Base-by-base conservation (phyloP, 2,329 filamentous ascomycete genomes). In the Epichloe bromicola region DNA sequence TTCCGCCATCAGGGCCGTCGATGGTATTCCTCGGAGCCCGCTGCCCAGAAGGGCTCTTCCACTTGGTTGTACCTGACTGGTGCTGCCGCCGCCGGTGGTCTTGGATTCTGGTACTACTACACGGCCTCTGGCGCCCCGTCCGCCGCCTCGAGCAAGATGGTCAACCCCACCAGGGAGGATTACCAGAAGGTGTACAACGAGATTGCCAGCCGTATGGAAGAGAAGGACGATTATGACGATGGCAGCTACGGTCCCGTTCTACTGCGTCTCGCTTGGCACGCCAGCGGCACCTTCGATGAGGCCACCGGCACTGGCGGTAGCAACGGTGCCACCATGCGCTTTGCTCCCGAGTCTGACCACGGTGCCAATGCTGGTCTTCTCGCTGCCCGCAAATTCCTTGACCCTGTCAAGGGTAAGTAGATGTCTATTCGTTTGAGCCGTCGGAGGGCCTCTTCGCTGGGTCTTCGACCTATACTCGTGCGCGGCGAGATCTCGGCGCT, bases 321-420 rank as follows among this genome's bases (percentile, higher is more conserved):
- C 76, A 95, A 97, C 69, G 91, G 93, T 58, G 91, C 91, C 52
- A 96, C 90, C 58, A 97, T 97, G 93, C 83, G 93, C 65, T 97
- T 96, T 67, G 76, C 83, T 23, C 90, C 91, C 45, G 93, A 97
- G 73, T 76, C 80, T 54, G 83, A 84, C 67, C 91, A 98, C 70
- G 89, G 89, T 59, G 93, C 91, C 70, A 98, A 98, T 65, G 88
- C 91, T 53, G 93, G 91, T 60, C 76, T 97, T 63, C 82, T 85
- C 66, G 73, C 80, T 60, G 93, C 91, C 55, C 87, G 91, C 54
- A 84, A 95, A 70, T 96, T 97, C 76, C 80, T 97, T 53, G 86
- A 94, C 71, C 89, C 90, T 56, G 76, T 97, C 61, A 95, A 96
- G 76, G 74, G 82, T 85, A 67, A 66, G 78, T 68, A 42, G 4